Evolutionary conservation across 768 basidiomycete genomes (phyloP).

Genomic region (Tylopilus intermedius): DNA sequence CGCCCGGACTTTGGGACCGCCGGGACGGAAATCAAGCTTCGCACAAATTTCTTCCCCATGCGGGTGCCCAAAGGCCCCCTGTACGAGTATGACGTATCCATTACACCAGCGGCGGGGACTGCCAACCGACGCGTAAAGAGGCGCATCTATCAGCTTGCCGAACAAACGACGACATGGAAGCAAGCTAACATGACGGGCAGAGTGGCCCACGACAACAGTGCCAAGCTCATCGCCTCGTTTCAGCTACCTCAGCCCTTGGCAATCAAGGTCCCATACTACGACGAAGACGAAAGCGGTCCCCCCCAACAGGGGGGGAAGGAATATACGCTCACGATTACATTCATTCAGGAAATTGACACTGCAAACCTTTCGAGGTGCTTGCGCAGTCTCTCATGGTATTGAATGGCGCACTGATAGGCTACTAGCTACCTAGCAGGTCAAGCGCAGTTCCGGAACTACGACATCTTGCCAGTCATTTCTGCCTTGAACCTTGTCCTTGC

Average conservation of each 20-base stretch:
- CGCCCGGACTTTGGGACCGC: constrained; percentile 45
- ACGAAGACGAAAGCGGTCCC: constrained; percentile 40
- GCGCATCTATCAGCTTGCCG: constrained; percentile 48
- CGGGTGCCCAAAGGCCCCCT: constrained; percentile 43
- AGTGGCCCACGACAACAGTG: constrained; percentile 46
- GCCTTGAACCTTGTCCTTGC: constrained; percentile 49
- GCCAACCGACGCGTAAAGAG: constrained; percentile 37
- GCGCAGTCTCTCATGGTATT: not conserved
- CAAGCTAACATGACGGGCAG: constrained; percentile 35
- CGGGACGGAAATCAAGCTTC: constrained; percentile 42
- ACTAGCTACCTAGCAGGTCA: constrained; percentile 45
- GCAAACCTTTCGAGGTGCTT: constrained; percentile 37
- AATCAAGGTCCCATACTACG: constrained; percentile 38
- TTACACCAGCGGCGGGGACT: constrained; percentile 33
- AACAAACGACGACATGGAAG: constrained; percentile 37
- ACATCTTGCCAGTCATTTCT: constrained; percentile 43
- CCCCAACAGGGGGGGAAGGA: constrained; percentile 32
- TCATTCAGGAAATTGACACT: constrained; percentile 41
- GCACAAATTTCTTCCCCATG: constrained; percentile 51
- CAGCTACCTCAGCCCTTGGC: constrained; percentile 38
- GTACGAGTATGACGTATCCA: constrained; percentile 45
- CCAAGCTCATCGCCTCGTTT: constrained; percentile 42
- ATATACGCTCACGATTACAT: constrained; percentile 42
- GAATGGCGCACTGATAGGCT: constrained; percentile 5
- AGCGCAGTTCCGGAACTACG: constrained; percentile 38